A percentile compares a stretch with the other conserved stretches of the same genome.
Conservation (phyloP, 139 green algal species). For the Coccomyxa sp. region DNA sequence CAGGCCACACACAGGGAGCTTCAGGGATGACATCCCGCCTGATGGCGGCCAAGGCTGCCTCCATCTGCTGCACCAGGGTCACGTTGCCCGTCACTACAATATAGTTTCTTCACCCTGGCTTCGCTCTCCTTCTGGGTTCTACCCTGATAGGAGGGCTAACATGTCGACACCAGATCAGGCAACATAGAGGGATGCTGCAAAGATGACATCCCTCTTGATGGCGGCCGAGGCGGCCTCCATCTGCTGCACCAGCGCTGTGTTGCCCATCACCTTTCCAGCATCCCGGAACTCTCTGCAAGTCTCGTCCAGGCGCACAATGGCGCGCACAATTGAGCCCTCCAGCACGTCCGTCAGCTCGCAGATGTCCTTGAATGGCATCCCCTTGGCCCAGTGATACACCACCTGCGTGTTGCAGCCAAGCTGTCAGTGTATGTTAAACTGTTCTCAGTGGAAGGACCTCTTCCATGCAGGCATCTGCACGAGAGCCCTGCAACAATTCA, state of each 20-base stretch:
- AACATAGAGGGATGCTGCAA: conserved; percentile 86
- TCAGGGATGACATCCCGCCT: conserved; percentile 96
- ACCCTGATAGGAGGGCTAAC: neutral
- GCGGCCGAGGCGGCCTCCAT: conserved; percentile 81
- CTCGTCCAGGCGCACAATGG: conserved; percentile 86
- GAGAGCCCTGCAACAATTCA: conserved; percentile 90
- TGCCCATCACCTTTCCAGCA: conserved; percentile 91
- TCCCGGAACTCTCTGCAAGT: conserved; percentile 51
- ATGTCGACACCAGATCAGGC: neutral
- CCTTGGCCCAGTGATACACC: conserved; percentile 94
- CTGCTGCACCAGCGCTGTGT: conserved; percentile 81
- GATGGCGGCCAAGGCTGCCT: conserved; percentile 77
- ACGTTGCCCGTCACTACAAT: conserved; percentile 88
- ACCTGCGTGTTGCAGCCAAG: too few relatives aligned
- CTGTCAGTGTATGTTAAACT: too few relatives aligned
- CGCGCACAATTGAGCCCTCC: conserved; percentile 85
- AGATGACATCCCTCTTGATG: conserved; percentile 97
- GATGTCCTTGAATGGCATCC: conserved; percentile 87
- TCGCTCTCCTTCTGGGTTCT: neutral
- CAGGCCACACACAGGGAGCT: conserved; percentile 33
- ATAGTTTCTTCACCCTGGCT: too few relatives aligned
- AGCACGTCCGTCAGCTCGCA: conserved; percentile 87
- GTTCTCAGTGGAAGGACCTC: too few relatives aligned
- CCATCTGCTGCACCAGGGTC: conserved; percentile 82
- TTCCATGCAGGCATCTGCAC: too few relatives aligned